A percentile compares a stretch with the other conserved stretches of the same genome.
These are phyloP conservation scores for Antitrichia curtipendula DNA, from an alignment of 225 moss, liverwort and hornwort species.

Conservation along the genomic window DNA sequence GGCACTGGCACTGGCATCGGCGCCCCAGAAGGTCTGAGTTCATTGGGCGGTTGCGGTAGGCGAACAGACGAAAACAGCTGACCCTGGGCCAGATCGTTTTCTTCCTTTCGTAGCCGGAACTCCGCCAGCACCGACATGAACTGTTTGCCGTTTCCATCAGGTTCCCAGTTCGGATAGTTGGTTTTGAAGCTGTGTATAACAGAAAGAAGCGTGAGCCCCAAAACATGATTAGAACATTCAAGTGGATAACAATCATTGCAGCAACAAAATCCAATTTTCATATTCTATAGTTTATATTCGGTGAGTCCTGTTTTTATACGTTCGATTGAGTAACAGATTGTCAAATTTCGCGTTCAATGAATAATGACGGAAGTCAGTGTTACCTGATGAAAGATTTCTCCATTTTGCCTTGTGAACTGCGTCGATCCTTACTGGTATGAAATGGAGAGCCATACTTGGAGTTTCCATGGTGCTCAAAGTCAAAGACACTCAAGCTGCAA, in stretches of 20 bases:
- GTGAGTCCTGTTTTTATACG: neutral
- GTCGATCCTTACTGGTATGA: conserved; percentile 89
- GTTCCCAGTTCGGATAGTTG: conserved; percentile 98
- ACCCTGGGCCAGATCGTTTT: conserved; percentile 42
- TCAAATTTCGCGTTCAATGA: neutral
- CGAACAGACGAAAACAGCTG: conserved; percentile 48
- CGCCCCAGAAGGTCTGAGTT: conserved; percentile 37
- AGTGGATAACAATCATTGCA: neutral
- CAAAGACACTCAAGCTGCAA: conserved; percentile 87
- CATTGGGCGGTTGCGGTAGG: conserved; percentile 21
- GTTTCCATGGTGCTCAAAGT: conserved; percentile 96
- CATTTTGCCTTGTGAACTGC: conserved; percentile 99
- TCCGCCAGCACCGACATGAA: conserved; percentile 71
- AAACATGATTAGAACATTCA: neutral
- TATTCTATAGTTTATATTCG: neutral
- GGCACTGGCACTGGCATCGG: conserved; percentile 31
- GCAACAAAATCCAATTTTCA: neutral
- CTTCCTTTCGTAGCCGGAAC: conserved; percentile 64
- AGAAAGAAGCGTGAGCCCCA: neutral
- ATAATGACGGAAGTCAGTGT: neutral
- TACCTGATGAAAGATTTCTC: conserved; percentile 99
- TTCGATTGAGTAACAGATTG: neutral
- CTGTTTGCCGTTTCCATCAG: conserved; percentile 85
- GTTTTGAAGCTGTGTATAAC: conserved; percentile 62
- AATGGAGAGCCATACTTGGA: conserved; percentile 98